Evolutionary conservation across 2,329 filamentous ascomycete species (phyloP), one percentile per base, ranked within the genome.

Genomic region (Fusarium bulbicola): DNA sequence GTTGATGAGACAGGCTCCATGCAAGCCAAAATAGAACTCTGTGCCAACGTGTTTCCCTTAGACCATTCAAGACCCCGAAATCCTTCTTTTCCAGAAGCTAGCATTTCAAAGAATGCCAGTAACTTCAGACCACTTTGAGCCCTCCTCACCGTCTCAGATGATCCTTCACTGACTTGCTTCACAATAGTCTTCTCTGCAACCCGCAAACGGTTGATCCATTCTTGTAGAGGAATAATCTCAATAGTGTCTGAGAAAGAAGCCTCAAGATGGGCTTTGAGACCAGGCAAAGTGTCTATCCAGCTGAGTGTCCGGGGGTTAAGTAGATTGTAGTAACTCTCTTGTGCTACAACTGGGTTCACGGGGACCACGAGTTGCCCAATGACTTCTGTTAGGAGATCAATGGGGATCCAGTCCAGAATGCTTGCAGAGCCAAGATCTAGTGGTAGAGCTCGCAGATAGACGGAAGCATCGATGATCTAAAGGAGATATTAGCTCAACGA

Each of bases 401-500:
- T 43, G 12, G 52, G 52, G 16, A 56, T 43, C 52, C 52, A 56
- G 11, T 43, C 52, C 16, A 56, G 10, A 28, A 21, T 43, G 9
- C 20, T 43, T 18, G 34, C 36, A 10, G 52, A 43, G 2, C 52
- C 52, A 11, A 56, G 52, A 20, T 56, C 37, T 11, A 24, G 4
- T 18, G 52, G 52, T 4, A 56, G 37, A 42, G 21, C 21, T 42
- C 37, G 37, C 3, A 56, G 15, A 56, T 56, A 1, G 1, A 8
- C 37, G 10, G 52, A 56, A 20, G 52, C 15, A 24, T 43, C 37
- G 21, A 56, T 32, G 8, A 56, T 30, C 52, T 32, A 7, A 5
- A 30, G 1, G 1, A 1, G 2, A 3, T 14, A 6, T 54, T 30
- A 46, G 42, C 24, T 26, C 4, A 7, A 24, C 1, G 16, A 4